phyloP scores from a whole-genome alignment of 305 asterid genomes.

The Lippia alba region DNA sequence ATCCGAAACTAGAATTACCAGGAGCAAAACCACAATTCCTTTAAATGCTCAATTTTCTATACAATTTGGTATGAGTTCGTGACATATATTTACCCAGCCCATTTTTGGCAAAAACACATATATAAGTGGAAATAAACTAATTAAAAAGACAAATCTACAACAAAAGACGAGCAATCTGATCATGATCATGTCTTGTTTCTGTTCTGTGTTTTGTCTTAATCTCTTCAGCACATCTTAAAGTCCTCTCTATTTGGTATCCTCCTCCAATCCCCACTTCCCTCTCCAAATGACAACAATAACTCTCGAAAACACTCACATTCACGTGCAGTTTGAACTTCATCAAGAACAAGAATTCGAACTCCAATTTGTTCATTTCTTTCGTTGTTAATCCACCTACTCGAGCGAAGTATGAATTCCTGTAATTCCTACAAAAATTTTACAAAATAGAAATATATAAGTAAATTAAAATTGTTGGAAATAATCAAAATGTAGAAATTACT shows the following conservation, averaged over 20 bases:
- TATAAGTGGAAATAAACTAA: background rate
- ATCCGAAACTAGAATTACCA: no score
- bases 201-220: constrained; percentile 65
- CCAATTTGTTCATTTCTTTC: constrained; percentile 70
- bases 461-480: background rate
- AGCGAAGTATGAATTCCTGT: constrained; percentile 86
- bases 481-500: no score
- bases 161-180: constrained; percentile 56
- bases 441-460: background rate
- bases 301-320: constrained; percentile 86
- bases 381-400: constrained; percentile 85
- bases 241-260: constrained; percentile 87
- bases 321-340: constrained; percentile 90
- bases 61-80: constrained; percentile 35
- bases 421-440: constrained; percentile 63
- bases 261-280: constrained; percentile 96
- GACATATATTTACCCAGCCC: constrained; percentile 5
- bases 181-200: constrained; percentile 46
- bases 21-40: no score
- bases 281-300: constrained; percentile 91
- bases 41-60: constrained; percentile 30
- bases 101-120: background rate
- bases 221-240: constrained; percentile 87
- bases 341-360: constrained; percentile 75
- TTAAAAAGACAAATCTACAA: constrained; percentile 35